phyloP scores from a whole-genome alignment of 805 yeast genomes.

The Myxozyma geophila region DNA sequence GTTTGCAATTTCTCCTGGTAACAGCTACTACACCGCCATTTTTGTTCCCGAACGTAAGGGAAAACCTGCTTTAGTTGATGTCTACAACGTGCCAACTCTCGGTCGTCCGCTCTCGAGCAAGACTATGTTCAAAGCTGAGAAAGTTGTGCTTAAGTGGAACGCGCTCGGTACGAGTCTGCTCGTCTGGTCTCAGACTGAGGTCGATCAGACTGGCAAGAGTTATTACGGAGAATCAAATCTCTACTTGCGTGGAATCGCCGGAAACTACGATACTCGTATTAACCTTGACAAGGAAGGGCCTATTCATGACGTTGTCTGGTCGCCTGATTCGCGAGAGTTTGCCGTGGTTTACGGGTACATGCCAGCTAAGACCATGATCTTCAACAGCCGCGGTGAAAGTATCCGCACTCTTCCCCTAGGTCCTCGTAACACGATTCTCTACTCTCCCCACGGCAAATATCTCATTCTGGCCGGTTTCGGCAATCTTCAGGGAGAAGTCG shows the following conservation, averaged over 20 bases:
- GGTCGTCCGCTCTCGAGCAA: slow-evolving; percentile 80
- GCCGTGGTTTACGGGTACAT: slow-evolving; percentile 96
- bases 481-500: slow-evolving; percentile 94
- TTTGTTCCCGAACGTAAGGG: slow-evolving; percentile 87
- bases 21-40: slow-evolving; percentile 85
- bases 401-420: slow-evolving; percentile 82
- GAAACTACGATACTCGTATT: slow-evolving; percentile 87
- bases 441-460: slow-evolving; percentile 92
- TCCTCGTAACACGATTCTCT: slow-evolving; percentile 85
- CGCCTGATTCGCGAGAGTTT: slow-evolving; percentile 93
- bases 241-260: slow-evolving; percentile 88
- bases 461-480: slow-evolving; percentile 97
- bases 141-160: slow-evolving; percentile 92
- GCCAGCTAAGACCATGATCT: slow-evolving; percentile 95
- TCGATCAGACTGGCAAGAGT: slow-evolving; percentile 88
- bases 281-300: slow-evolving; percentile 92
- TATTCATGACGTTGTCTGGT: slow-evolving; percentile 96
- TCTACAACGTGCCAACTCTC: slow-evolving; percentile 78
- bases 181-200: slow-evolving; percentile 94
- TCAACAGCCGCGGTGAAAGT: slow-evolving; percentile 89
- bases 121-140: slow-evolving; percentile 93
- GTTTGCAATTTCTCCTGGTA: slow-evolving; percentile 82
- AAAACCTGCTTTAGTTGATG: slow-evolving; percentile 85
- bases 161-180: slow-evolving; percentile 89
- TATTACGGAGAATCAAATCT: slow-evolving; percentile 96